phyloP scores from a whole-genome alignment of 2,329 filamentous ascomycete genomes.

The Hypoxylon sp. region DNA sequence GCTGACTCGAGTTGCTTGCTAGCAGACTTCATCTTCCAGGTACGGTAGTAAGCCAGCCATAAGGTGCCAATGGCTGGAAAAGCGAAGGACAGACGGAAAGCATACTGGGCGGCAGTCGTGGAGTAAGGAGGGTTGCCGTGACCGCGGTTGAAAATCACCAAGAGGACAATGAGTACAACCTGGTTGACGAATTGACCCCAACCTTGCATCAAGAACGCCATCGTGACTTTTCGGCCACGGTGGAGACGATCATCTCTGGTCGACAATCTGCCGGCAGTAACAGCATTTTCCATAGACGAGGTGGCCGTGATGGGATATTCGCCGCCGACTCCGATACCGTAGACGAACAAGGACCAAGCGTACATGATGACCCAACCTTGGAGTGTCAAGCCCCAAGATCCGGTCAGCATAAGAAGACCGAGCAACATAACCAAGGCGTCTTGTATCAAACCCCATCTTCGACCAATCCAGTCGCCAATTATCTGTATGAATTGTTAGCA shows the following conservation, averaged over 20 bases:
- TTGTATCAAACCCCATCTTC: constrained; percentile 95
- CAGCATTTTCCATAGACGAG: constrained; percentile 91
- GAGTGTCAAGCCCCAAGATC: constrained; percentile 87
- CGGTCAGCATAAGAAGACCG: constrained; percentile 91
- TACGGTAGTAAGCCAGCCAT: constrained; percentile 97
- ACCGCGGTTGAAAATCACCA: constrained; percentile 90
- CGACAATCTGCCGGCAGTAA: constrained; percentile 87
- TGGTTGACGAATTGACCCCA: constrained; percentile 99
- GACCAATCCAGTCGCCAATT: constrained; percentile 82
- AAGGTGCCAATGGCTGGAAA: constrained; percentile 91
- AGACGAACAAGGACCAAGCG: constrained; percentile 94
- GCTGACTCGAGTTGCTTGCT: constrained; percentile 84
- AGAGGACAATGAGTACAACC: constrained; percentile 85
- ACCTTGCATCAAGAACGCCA: constrained; percentile 97
- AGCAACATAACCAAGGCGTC: constrained; percentile 95
- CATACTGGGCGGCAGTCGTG: constrained; percentile 83
- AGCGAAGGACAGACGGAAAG: constrained; percentile 92
- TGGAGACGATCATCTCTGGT: constrained; percentile 94
- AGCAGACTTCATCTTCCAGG: constrained; percentile 92
- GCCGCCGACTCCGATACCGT: constrained; percentile 81
- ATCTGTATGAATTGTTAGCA: constrained; percentile 56
- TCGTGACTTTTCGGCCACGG: constrained; percentile 94
- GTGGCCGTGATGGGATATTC: constrained; percentile 98
- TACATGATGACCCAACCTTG: constrained; percentile 99
- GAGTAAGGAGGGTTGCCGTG: constrained; percentile 83